phyloP scores from a whole-genome alignment of 1,284 basidiomycete genomes.

The Tilletiopsis washingtonensis region DNA sequence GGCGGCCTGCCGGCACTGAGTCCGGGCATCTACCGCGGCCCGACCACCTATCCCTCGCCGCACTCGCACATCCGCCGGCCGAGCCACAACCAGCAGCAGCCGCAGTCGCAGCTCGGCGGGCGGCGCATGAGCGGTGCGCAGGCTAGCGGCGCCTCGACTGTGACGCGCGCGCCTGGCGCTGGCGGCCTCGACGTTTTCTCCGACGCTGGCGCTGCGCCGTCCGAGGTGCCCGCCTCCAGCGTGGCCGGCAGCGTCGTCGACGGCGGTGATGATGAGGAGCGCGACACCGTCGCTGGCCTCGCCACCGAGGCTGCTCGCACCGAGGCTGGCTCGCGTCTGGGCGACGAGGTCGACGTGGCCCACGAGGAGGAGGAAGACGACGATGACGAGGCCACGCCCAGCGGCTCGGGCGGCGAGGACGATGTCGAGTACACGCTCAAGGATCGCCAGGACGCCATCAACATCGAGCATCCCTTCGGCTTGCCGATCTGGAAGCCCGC shows the following conservation, averaged over 20 bases:
- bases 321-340: not conserved
- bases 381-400: constrained; percentile 8
- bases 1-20: constrained; percentile 15
- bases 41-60: constrained; percentile 26
- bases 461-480: constrained; percentile 98
- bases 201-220: constrained; percentile 8
- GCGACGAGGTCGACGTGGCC: constrained; percentile 6
- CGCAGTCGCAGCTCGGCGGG: not conserved
- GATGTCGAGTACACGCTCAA: constrained; percentile 85
- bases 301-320: not conserved
- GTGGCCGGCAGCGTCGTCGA: constrained; percentile 16
- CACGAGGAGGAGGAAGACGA: constrained; percentile 15
- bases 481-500: constrained; percentile 99
- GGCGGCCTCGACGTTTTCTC: constrained; percentile 19
- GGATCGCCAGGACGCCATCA: constrained; percentile 91
- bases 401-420: constrained; percentile 6
- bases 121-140: not conserved
- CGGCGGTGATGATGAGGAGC: constrained; percentile 22
- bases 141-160: not conserved
- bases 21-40: constrained; percentile 11
- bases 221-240: constrained; percentile 20
- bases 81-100: constrained; percentile 2
- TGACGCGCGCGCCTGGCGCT: not conserved
- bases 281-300: constrained; percentile 27
- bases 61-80: constrained; percentile 28